These are phyloP conservation scores for Phytophthora pisi DNA, from an alignment of 352 stramenopile species.

Conservation along the genomic window DNA sequence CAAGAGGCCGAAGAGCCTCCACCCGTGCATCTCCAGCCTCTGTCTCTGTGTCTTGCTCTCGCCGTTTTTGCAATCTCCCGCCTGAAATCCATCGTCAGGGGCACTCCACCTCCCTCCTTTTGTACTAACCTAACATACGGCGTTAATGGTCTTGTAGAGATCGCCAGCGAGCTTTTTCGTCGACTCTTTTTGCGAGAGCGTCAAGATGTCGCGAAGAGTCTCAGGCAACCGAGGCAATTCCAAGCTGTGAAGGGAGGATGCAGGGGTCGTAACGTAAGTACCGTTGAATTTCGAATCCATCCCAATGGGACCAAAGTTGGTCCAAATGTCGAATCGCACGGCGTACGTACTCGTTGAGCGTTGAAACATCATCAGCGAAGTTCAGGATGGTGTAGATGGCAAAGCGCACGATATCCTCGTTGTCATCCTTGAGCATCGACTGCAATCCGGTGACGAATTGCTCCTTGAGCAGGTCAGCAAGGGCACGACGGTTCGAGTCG, in stretches of 20 bases:
- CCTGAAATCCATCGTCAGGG: constrained; percentile 23
- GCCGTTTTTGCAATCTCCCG: constrained; percentile 17
- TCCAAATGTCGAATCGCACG: not conserved
- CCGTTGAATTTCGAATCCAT: too few species aligned
- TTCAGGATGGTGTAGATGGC: constrained; percentile 77
- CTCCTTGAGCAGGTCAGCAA: constrained; percentile 50
- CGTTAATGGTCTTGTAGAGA: constrained; percentile 66
- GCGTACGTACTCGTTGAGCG: constrained; percentile 51
- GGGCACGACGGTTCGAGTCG: constrained; percentile 50
- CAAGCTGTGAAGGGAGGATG: constrained; percentile 35
- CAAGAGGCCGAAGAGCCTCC: constrained; percentile 14
- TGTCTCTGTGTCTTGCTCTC: constrained; percentile 20
- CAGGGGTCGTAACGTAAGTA: not conserved
- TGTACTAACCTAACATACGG: constrained; percentile 48
- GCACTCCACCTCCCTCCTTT: constrained; percentile 4
- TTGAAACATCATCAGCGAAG: constrained; percentile 58
- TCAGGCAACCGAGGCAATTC: constrained; percentile 64
- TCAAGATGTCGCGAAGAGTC: constrained; percentile 61
- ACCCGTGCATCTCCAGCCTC: constrained; percentile 13
- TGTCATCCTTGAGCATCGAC: constrained; percentile 69
- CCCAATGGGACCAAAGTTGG: not conserved
- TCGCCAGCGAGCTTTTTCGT: constrained; percentile 76
- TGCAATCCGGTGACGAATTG: constrained; percentile 59
- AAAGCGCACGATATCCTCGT: constrained; percentile 80
- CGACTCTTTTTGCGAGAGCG: constrained; percentile 64